Conservation (phyloP, 1,284 basidiomycete species). For the Athelia sp. region DNA sequence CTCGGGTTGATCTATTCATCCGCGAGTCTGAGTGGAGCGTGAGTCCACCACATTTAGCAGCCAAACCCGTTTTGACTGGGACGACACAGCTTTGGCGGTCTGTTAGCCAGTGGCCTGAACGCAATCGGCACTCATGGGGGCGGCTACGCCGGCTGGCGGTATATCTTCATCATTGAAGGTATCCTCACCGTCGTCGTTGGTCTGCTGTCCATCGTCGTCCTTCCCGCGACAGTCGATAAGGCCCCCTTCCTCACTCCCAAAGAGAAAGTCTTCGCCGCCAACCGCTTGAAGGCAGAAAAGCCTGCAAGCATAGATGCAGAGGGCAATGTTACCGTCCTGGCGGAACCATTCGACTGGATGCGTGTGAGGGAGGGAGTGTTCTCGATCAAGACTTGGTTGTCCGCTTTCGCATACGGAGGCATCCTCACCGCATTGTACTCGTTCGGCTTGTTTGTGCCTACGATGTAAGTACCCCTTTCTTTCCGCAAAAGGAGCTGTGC, state of each 20-base stretch:
- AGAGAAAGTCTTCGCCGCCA: constrained; percentile 48
- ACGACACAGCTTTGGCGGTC: constrained; percentile 22
- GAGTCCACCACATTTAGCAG: constrained; percentile 50
- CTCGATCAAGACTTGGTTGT: constrained; percentile 57
- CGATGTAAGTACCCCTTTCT: not conserved
- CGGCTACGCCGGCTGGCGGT: constrained; percentile 43
- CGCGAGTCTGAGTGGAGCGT: constrained; percentile 1
- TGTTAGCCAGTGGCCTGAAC: constrained; percentile 52
- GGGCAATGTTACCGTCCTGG: not conserved
- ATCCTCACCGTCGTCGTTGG: constrained; percentile 55
- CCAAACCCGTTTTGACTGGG: constrained; percentile 52
- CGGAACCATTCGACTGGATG: not conserved
- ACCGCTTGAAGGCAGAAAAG: too few relatives aligned
- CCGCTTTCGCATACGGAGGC: constrained; percentile 51
- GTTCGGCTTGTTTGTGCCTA: constrained; percentile 53
- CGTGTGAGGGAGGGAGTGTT: constrained; percentile 28
- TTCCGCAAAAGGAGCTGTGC: constrained; percentile 35
- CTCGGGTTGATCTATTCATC: constrained; percentile 22
- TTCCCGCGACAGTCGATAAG: constrained; percentile 56
- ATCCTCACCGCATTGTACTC: constrained; percentile 55
- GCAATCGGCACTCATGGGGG: constrained; percentile 57
- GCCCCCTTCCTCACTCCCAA: constrained; percentile 60
- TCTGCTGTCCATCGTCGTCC: constrained; percentile 42
- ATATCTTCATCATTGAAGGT: constrained; percentile 73
- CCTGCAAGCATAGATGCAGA: not conserved